Evolutionary conservation across 805 yeast genomes (phyloP), one percentile per base, ranked within the genome.

Genomic region (Wickerhamomyces canadensis): DNA sequence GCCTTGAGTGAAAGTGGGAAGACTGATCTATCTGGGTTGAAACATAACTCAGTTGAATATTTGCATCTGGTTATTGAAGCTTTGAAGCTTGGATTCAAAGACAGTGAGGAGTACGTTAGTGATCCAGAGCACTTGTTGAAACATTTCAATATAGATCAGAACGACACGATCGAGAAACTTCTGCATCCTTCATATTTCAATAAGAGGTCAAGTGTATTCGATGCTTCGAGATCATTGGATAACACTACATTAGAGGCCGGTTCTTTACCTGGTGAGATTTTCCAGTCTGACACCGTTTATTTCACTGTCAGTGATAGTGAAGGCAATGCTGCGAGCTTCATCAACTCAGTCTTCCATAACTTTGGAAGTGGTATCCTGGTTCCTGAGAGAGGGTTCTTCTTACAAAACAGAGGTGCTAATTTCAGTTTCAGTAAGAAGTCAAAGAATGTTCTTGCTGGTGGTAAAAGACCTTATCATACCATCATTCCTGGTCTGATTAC

Each of bases 401-500:
- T 84, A 31, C 91, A 84, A 40, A 83, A 81, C 57, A 69, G 95
- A 47, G 94, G 93, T 4, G 76, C 78, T 29, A 84, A 83, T 57
- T 85, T 84, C 64, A 77, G 75, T 47, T 62, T 82, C 40, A 67
- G 70, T 37, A 72, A 74, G 5, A 71, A 72, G 2, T 67, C 77
- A 21, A 68, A 70, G 36, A 84, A 84, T 53, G 70, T 73, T 34
- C 57, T 80, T 30, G 87, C 72, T 36, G 85, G 86, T 3, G 71
- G 74, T 15, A 84, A 84, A 55, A 65, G 93, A 45, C 79, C 87
- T 1, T 84, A 83, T 57, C 94, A 85, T 52, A 85, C 95, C 0
- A 84, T 84, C 41, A 84, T 84, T 41, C 94, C 94, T 1, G 85
- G 87, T 0, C 72, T 84, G 79, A 72, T 84, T 22, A 84, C 94